Conservation (phyloP, 2,329 filamentous ascomycete species). For the Sporothrix pseudoabietina region DNA sequence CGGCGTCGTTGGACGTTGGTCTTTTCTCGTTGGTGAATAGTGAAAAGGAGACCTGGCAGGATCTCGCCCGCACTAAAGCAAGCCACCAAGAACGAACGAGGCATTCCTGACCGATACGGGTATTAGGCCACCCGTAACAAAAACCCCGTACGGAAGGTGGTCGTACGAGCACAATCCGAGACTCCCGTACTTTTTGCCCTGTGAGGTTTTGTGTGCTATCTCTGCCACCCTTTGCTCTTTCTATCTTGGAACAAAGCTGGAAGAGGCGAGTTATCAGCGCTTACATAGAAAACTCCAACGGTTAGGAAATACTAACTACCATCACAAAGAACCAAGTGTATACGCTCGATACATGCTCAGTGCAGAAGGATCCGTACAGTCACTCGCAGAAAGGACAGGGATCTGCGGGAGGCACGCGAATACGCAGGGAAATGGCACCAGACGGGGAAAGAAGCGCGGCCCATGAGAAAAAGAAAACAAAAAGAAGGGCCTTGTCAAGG, state of each 20-base stretch:
- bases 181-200: neutral
- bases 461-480: neutral
- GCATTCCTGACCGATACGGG: slow-evolving; percentile 1
- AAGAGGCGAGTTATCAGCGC: neutral
- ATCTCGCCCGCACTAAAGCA: slow-evolving; percentile 1
- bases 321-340: neutral
- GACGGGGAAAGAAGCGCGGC: neutral
- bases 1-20: neutral
- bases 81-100: slow-evolving; percentile 16
- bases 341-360: too few species aligned
- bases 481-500: neutral
- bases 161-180: neutral
- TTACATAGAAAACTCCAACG: too few species aligned
- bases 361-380: neutral
- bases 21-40: neutral
- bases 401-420: neutral
- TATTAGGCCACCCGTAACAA: neutral
- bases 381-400: neutral
- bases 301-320: neutral
- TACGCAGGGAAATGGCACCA: neutral
- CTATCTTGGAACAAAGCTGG: neutral
- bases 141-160: neutral
- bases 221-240: neutral
- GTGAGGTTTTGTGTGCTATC: neutral
- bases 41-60: neutral